These are phyloP conservation scores for Xylaria bambusicola DNA, from an alignment of 495 filamentous ascomycete genomes.

Conservation along the genomic window DNA sequence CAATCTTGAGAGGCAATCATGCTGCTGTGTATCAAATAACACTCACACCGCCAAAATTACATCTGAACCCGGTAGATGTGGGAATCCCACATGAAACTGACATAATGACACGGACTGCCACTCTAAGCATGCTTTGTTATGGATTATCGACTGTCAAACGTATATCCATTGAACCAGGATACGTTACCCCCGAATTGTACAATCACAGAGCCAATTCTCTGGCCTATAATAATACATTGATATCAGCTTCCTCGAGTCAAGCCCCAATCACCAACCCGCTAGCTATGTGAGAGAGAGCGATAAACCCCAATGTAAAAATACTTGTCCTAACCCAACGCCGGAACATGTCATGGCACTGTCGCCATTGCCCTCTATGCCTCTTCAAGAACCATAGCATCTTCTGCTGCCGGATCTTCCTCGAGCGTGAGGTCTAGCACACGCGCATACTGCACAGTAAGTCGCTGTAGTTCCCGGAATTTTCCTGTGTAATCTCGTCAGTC, in stretches of 20 bases:
- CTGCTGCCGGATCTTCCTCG: slow-evolving; percentile 44
- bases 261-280: background rate
- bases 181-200: slow-evolving; percentile 2
- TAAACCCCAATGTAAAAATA: background rate
- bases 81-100: background rate
- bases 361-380: no score
- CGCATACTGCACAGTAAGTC: slow-evolving; percentile 88
- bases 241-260: background rate
- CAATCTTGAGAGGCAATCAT: no score
- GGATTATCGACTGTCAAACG: background rate
- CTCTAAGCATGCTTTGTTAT: background rate
- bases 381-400: slow-evolving; percentile 31
- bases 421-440: slow-evolving; percentile 68
- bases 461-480: slow-evolving; percentile 89
- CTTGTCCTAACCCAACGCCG: background rate
- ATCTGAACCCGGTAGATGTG: background rate
- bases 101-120: background rate
- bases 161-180: background rate
- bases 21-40: no score
- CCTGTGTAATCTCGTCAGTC: slow-evolving; percentile 57
- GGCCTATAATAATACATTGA: slow-evolving; percentile 9
- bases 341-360: background rate
- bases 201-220: background rate
- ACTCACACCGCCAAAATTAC: background rate
- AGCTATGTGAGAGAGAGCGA: background rate